phyloP scores from a whole-genome alignment of 148 eudicot species.

The Camellia sinensis region DNA sequence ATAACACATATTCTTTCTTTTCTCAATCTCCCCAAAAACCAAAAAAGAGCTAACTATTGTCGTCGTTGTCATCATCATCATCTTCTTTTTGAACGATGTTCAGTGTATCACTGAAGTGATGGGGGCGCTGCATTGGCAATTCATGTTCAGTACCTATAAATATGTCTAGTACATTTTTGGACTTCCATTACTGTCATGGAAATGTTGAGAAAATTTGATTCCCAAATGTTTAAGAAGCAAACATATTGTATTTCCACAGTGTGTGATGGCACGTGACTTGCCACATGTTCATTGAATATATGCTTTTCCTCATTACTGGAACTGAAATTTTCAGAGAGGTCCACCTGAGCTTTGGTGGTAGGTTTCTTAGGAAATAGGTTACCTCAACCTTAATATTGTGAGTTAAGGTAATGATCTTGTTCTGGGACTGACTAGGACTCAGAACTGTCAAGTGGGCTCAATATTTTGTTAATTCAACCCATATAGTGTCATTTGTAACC shows the following conservation, averaged over 20 bases:
- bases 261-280: not conserved
- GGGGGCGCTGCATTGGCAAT: not conserved
- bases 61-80: not conserved
- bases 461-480: too few species aligned
- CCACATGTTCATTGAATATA: not conserved
- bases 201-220: not conserved
- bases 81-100: not conserved
- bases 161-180: not conserved
- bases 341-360: not conserved
- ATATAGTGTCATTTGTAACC: too few species aligned
- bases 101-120: not conserved
- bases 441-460: too few species aligned
- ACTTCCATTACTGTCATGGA: not conserved
- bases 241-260: not conserved
- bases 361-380: not conserved
- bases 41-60: not conserved
- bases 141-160: not conserved
- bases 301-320: not conserved
- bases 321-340: too few species aligned
- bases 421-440: too few species aligned
- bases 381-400: not conserved
- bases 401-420: too few species aligned
- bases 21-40: not conserved
- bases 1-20: not conserved
- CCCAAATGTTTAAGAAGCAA: not conserved